These are phyloP conservation scores for Ceratocystis albifundus DNA, from an alignment of 2,329 filamentous ascomycete species.

Conservation along the genomic window DNA sequence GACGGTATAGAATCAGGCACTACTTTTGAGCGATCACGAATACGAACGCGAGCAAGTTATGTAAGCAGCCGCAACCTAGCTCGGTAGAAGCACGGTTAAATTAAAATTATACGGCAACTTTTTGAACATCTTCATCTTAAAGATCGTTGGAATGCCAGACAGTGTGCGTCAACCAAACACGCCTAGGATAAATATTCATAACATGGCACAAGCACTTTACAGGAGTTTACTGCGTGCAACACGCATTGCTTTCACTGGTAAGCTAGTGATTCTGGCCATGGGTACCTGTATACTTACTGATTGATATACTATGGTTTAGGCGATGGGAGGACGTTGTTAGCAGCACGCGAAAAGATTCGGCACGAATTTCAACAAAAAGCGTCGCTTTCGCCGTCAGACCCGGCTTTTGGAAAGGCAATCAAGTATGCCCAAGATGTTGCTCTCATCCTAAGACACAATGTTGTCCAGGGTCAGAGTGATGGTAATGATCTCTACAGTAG, in stretches of 20 bases:
- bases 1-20: background rate
- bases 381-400: slow-evolving; percentile 43
- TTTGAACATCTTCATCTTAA: background rate
- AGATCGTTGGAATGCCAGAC: background rate
- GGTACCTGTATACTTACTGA: slow-evolving; percentile 12
- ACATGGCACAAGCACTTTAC: slow-evolving; percentile 65
- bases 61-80: background rate
- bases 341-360: slow-evolving; percentile 62
- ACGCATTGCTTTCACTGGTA: slow-evolving; percentile 73
- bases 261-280: background rate
- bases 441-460: slow-evolving; percentile 64
- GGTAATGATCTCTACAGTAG: slow-evolving; percentile 49
- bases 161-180: background rate
- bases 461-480: slow-evolving; percentile 65
- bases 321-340: slow-evolving; percentile 55
- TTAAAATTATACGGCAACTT: background rate
- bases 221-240: slow-evolving; percentile 69
- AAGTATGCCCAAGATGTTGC: slow-evolving; percentile 74
- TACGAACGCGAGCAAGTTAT: slow-evolving; percentile 25
- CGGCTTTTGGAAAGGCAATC: slow-evolving; percentile 53
- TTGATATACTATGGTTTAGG: slow-evolving; percentile 38
- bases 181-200: background rate
- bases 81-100: slow-evolving; percentile 12
- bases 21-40: slow-evolving; percentile 21
- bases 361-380: slow-evolving; percentile 60